Evolutionary conservation across 148 eudicot species (phyloP).

Genomic region (Linanthus parryae): DNA sequence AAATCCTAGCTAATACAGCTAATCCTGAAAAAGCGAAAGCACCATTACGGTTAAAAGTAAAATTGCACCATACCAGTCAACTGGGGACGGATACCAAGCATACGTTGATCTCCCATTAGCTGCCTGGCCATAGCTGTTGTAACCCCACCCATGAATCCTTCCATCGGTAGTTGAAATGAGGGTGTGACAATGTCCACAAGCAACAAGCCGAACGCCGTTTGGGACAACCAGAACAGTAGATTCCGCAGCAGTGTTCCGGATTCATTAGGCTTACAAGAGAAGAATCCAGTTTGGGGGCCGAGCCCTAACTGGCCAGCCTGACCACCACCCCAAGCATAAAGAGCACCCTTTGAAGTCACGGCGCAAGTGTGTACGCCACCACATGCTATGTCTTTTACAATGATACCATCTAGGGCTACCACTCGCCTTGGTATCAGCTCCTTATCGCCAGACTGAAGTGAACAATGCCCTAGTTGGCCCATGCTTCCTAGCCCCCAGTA

Average conservation of each 20-base stretch:
- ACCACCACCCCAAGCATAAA: slow-evolving; percentile 98
- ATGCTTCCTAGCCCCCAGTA: slow-evolving; percentile 97
- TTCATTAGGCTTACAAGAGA: slow-evolving; percentile 57
- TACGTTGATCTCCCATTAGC: slow-evolving; percentile 82
- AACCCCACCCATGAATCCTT: slow-evolving; percentile 98
- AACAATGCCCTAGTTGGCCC: slow-evolving; percentile 98
- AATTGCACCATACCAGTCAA: slow-evolving; percentile 72
- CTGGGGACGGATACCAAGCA: slow-evolving; percentile 99
- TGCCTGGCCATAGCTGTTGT: slow-evolving; percentile 95
- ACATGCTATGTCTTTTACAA: slow-evolving; percentile 59
- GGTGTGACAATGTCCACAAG: slow-evolving; percentile 97
- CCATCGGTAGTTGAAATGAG: slow-evolving; percentile 84
- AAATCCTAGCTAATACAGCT: no score
- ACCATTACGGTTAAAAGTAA: no score
- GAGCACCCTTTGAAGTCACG: slow-evolving; percentile 79
- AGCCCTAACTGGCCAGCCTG: slow-evolving; percentile 94
- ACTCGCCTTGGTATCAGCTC: slow-evolving; percentile 88
- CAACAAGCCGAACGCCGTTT: slow-evolving; percentile 62
- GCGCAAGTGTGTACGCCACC: slow-evolving; percentile 99
- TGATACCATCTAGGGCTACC: slow-evolving; percentile 72
- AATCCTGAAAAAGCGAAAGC: no score
- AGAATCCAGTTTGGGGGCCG: slow-evolving; percentile 69
- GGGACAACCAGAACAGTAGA: slow-evolving; percentile 72
- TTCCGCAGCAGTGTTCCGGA: slow-evolving; percentile 64
- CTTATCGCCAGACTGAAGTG: slow-evolving; percentile 84